Base-by-base conservation (phyloP, 1,139 yeast species). In the Wickerhamomyces sp. region DNA sequence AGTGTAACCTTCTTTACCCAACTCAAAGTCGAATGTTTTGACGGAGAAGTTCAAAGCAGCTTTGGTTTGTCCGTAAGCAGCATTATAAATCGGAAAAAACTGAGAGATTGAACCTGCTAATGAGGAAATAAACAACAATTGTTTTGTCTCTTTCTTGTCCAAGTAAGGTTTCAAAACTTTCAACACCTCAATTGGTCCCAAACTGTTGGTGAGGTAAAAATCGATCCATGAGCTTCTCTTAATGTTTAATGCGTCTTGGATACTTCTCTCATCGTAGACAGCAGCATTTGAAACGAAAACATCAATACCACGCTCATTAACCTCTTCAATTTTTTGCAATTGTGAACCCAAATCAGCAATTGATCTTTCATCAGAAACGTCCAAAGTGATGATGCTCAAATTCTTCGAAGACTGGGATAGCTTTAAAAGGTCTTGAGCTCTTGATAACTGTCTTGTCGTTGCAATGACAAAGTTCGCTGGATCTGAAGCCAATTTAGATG, bases 261-360 rank as follows among this genome's bases (percentile, higher is more conserved):
- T 29, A 26, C 39, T 44, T 14, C 12, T 33, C 11, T 34, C 4
- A 4, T 28, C 7, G 5, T 66, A 66, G 33, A 69, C 59, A 24
- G 75, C 78, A 11, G 78, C 75, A 45, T 71, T 72, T 40, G 73
- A 70, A 32, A 71, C 68, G 33, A 70, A 67, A 26, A 67, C 62
- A 45, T 72, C 78, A 36, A 72, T 61, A 21, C 61, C 59, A n/a
- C n/a, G n/a, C n/a, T n/a, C n/a, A n/a, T n/a, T n/a, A 22, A 63
- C 64, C 13, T 38, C 23, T 1, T 38, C 34, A 17, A 32, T 29
- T 12, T 28, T 22, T 11, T 26, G 14, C 36, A 44, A 26, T 34
- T 28, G 41, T 27, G 16, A 29, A 36, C 26, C 41, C 6, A 51
- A 19, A 9, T 26, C 26, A 3, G 33, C 33, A 21, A 46, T 44